Base-by-base conservation (phyloP, 768 basidiomycete genomes). In the Lactarius pseudohatsudake region DNA sequence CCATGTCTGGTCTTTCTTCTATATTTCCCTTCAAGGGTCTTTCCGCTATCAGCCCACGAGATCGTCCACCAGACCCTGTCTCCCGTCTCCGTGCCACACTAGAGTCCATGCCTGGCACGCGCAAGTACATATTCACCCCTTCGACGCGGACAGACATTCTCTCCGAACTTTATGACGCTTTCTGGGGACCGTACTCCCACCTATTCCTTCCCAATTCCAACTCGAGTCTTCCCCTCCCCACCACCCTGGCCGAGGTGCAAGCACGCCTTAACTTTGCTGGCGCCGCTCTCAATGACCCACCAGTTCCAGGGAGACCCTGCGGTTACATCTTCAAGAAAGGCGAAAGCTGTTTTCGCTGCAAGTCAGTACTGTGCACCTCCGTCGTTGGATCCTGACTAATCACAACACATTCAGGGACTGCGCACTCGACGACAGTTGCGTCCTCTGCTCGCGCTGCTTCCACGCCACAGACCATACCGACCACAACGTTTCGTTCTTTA, bases 401-500 rank as follows among this genome's bases (percentile, higher is more conserved):
- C 64, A 34, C 9, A 26, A 36, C 32, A 15, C 58, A 9, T 59
- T 61, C 43, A 97, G 96, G 75, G 95, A 97, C 71, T 98, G 96
- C 76, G 89, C 91, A 1, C 78, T 91, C 60, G 92, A 97, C 71
- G 89, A 94, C 63, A 92, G 89, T 71, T 96, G 91, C 72, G 94
- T 97, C 13, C 80, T 98, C 32, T 98, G 96, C 75, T 82, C 91
- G 1, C 83, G 84, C 57, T 98, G 97, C 76, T 98, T 96, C 78
- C 89, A 92, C 71, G 85, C 90, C 1, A 90, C 91, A n/a, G 83
- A 90, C 64, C 96, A 98, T 74, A 78, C 80, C 26, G 87, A 86
- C 55, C 96, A 98, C 79, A 96, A 94, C 70, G 87, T 98, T 71
- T 90, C 90, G 66, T 96, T 98, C 79, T 94, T 92, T 76, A 90